Conservation (phyloP, 305 asterid species). For the Ilex paraguariensis region DNA sequence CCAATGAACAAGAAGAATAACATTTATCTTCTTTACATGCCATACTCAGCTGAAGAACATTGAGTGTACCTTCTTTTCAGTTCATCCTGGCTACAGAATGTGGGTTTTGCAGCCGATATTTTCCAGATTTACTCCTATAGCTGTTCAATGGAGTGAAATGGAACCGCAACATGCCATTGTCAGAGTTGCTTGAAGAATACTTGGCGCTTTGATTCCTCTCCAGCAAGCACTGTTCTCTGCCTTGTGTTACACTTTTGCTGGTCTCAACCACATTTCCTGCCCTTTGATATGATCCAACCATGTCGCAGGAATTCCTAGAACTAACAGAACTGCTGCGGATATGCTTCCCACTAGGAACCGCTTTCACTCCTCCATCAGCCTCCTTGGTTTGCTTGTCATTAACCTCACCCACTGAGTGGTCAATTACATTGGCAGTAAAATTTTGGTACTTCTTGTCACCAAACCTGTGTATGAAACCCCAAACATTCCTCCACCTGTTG, state of each 20-base stretch:
- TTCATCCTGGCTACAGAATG: conserved; percentile 42
- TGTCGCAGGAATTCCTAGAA: conserved; percentile 44
- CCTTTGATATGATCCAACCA: conserved; percentile 24
- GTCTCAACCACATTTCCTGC: conserved; percentile 45
- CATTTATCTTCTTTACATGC: conserved; percentile 3
- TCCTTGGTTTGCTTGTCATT: conserved; percentile 36
- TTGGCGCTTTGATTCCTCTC: conserved; percentile 42
- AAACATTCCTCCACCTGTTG: conserved; percentile 57
- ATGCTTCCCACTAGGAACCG: conserved; percentile 39
- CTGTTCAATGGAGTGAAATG: conserved; percentile 82
- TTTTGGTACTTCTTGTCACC: conserved; percentile 29
- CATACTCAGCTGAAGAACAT: conserved; percentile 15
- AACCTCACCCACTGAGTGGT: conserved; percentile 22
- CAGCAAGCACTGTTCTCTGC: conserved; percentile 42
- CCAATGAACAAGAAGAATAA: no score
- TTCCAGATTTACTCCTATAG: conserved; percentile 46
- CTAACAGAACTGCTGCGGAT: conserved; percentile 56
- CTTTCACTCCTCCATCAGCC: conserved; percentile 23
- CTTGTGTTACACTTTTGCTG: conserved; percentile 25
- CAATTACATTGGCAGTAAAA: conserved; percentile 23
- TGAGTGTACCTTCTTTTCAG: conserved; percentile 29
- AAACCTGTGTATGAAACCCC: conserved; percentile 51
- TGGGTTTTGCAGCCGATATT: conserved; percentile 38
- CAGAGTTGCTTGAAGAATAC: conserved; percentile 31
- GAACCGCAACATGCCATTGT: conserved; percentile 49